phyloP scores from a whole-genome alignment of 2,329 filamentous ascomycete species.

The Colletotrichum godetiae region DNA sequence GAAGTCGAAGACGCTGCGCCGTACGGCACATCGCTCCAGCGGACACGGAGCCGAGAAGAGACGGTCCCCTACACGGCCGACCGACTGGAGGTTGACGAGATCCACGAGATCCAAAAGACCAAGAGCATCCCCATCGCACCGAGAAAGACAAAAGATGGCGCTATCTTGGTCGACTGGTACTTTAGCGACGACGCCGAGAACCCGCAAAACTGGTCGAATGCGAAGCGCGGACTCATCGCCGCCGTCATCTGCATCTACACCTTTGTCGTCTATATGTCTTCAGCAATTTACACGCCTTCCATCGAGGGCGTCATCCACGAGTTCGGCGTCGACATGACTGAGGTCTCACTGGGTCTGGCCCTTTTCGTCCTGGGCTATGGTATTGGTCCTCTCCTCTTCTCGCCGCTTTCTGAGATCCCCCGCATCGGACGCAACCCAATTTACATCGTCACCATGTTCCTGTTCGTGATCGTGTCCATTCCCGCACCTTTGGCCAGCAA shows the following conservation, averaged over 20 bases:
- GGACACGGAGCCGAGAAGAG: constrained; percentile 35
- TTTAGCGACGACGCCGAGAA: constrained; percentile 65
- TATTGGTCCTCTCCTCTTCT: constrained; percentile 73
- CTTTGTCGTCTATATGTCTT: constrained; percentile 66
- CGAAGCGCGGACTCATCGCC: constrained; percentile 54
- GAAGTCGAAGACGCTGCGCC: constrained; percentile 25
- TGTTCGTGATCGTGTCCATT: constrained; percentile 76
- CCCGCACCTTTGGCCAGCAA: constrained; percentile 72
- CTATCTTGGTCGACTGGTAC: constrained; percentile 66
- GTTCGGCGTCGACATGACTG: constrained; percentile 63
- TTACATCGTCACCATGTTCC: constrained; percentile 74
- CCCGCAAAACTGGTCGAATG: constrained; percentile 65
- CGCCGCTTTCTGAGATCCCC: constrained; percentile 75
- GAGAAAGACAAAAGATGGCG: constrained; percentile 60
- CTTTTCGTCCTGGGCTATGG: constrained; percentile 75
- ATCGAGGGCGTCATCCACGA: constrained; percentile 59
- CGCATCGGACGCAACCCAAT: constrained; percentile 74
- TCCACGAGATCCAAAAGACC: constrained; percentile 51
- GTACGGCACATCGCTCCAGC: constrained; percentile 11
- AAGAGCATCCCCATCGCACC: constrained; percentile 62
- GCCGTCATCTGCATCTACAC: constrained; percentile 67
- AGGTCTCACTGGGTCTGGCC: constrained; percentile 67
- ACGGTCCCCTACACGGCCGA: constrained; percentile 43
- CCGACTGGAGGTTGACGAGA: constrained; percentile 50
- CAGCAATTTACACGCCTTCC: constrained; percentile 60